Percentiles rank a stretch among this genome's conserved stretches.
Evolutionary conservation across 2,329 filamentous ascomycete genomes (phyloP).

Genomic region (Cladosporium sp.): DNA sequence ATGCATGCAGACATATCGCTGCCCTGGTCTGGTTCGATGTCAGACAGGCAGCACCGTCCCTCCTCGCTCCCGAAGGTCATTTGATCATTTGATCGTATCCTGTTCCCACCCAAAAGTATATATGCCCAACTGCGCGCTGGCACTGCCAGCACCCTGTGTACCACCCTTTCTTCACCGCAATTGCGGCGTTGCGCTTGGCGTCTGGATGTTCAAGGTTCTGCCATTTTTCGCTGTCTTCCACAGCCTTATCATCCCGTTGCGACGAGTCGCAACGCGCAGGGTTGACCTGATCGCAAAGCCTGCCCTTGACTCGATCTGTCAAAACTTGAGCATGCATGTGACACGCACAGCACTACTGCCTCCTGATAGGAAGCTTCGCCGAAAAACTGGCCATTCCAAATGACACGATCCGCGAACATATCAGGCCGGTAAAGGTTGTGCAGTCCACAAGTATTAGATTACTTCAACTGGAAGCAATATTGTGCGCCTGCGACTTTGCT

Average conservation of each 20-base stretch:
- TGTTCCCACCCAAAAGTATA: slow-evolving; percentile 1
- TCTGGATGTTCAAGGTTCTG: neutral
- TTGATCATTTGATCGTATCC: slow-evolving; percentile 3
- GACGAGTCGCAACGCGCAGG: slow-evolving; percentile 3
- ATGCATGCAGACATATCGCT: slow-evolving; percentile 10
- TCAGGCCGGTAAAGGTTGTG: neutral
- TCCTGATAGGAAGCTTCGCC: neutral
- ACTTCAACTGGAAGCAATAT: neutral
- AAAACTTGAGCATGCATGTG: slow-evolving; percentile 2
- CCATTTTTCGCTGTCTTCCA: slow-evolving; percentile 2
- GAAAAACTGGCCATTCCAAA: neutral
- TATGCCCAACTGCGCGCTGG: slow-evolving; percentile 16
- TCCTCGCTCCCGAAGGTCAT: neutral
- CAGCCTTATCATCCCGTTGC: slow-evolving; percentile 7
- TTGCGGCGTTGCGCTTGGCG: slow-evolving; percentile 6
- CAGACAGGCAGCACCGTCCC: slow-evolving; percentile 1
- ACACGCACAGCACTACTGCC: neutral
- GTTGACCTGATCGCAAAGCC: neutral
- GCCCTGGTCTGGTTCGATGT: slow-evolving; percentile 1
- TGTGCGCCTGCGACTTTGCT: neutral
- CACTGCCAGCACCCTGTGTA: slow-evolving; percentile 12
- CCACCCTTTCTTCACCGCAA: slow-evolving; percentile 14
- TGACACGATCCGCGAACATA: neutral
- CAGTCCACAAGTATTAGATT: neutral
- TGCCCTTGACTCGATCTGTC: slow-evolving; percentile 4